phyloP scores from a whole-genome alignment of 495 filamentous ascomycete species.

The Collariella sp. region DNA sequence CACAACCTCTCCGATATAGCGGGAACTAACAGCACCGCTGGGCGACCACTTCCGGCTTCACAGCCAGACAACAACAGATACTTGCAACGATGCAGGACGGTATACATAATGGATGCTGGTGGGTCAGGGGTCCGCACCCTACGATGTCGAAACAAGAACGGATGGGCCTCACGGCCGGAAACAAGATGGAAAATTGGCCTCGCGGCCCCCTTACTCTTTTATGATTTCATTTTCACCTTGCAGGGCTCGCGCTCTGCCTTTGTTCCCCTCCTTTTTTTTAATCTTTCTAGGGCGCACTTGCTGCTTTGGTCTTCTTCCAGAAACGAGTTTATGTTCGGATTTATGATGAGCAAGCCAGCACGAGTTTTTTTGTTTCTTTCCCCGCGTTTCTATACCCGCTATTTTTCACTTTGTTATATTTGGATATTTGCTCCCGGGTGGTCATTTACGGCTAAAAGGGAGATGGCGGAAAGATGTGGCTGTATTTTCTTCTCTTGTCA shows the following conservation, averaged over 20 bases:
- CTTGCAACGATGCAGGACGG: background rate
- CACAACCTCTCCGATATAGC: background rate
- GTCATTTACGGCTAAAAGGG: no score
- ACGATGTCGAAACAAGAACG: constrained; percentile 19
- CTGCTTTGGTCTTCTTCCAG: background rate
- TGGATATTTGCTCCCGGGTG: no score
- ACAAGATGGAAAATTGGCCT: constrained; percentile 36
- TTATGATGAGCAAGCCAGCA: background rate
- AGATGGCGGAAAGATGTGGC: no score
- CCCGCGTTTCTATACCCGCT: background rate
- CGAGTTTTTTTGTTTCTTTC: background rate
- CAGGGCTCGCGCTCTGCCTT: background rate
- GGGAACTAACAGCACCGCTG: constrained; percentile 14
- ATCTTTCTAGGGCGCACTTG: background rate
- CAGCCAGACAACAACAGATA: background rate
- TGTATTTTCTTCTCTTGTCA: no score
- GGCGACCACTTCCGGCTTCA: background rate
- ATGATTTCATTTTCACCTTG: background rate
- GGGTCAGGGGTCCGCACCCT: background rate
- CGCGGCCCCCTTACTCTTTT: constrained; percentile 33
- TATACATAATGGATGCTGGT: background rate
- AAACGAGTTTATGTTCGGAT: background rate
- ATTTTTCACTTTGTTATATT: background rate
- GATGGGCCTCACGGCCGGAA: constrained; percentile 40
- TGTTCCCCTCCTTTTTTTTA: background rate